These are phyloP conservation scores for Pezicula carpinea DNA, from an alignment of 2,329 filamentous ascomycete genomes.

Conservation along the genomic window DNA sequence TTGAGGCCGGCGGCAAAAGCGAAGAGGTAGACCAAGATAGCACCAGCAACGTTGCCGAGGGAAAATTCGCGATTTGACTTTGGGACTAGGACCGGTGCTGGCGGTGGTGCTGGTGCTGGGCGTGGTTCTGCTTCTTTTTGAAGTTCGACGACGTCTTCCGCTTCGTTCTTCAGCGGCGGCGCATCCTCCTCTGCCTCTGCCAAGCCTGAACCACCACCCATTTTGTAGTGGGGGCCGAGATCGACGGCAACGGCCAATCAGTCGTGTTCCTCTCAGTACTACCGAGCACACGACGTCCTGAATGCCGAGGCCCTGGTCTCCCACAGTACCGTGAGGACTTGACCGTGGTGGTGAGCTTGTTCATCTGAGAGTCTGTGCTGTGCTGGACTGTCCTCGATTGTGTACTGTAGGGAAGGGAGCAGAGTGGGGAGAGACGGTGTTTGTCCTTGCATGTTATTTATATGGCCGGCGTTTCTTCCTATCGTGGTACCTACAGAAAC, in stretches of 20 bases:
- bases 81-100: too few species aligned
- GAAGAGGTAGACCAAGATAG: background rate
- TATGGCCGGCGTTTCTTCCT: too few species aligned
- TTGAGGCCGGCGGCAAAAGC: background rate
- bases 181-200: background rate
- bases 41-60: too few species aligned
- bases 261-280: background rate
- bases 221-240: background rate
- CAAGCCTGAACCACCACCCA: background rate
- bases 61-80: too few species aligned
- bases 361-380: background rate
- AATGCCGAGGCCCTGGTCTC: background rate
- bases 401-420: too few species aligned
- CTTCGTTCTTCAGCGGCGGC: background rate
- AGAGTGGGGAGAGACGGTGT: background rate
- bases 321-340: too few species aligned
- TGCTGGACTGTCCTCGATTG: too few species aligned
- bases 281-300: background rate
- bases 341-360: too few species aligned
- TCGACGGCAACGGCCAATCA: background rate
- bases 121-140: background rate
- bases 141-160: background rate
- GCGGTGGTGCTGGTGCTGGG: too few species aligned
- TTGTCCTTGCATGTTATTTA: too few species aligned
- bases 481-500: too few species aligned